phyloP scores from a whole-genome alignment of 306 rosid genomes.

The Vigna mungo region DNA sequence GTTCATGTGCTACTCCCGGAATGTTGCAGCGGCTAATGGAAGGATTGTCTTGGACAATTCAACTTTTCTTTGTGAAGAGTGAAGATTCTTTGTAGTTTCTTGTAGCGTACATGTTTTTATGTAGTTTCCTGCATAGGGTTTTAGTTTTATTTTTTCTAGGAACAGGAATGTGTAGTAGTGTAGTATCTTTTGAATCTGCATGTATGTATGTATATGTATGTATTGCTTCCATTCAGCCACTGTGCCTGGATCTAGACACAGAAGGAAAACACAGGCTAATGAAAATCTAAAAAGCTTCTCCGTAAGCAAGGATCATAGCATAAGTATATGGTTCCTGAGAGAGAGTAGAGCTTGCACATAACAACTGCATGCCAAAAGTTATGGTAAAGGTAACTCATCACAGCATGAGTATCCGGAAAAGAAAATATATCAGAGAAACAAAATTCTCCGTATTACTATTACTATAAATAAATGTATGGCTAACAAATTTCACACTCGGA shows the following conservation, averaged over 20 bases:
- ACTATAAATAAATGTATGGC: constrained; percentile 13
- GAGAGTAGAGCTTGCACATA: constrained; percentile 7
- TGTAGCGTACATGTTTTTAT: neutral
- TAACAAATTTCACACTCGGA: constrained; percentile 19
- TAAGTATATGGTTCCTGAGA: neutral
- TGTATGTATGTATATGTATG: neutral
- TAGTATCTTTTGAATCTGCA: constrained; percentile 25
- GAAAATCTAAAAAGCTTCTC: neutral
- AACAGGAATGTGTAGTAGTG: neutral
- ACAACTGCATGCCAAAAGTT: neutral
- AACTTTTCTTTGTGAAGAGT: constrained; percentile 53
- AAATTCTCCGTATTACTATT: constrained; percentile 14
- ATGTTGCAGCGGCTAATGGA: constrained; percentile 54
- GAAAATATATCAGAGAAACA: neutral
- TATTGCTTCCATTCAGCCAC: neutral
- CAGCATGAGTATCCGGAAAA: too few species aligned
- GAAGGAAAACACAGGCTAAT: constrained; percentile 1
- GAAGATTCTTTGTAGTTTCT: constrained; percentile 42
- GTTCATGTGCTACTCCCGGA: constrained; percentile 53
- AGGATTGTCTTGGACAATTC: constrained; percentile 50
- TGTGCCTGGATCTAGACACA: neutral
- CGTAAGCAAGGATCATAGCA: neutral
- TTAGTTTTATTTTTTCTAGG: neutral
- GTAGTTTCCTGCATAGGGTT: constrained; percentile 36
- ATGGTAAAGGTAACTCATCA: neutral